These are phyloP conservation scores for Tetraselmis chui DNA, from an alignment of 139 green algal genomes.

Conservation along the genomic window DNA sequence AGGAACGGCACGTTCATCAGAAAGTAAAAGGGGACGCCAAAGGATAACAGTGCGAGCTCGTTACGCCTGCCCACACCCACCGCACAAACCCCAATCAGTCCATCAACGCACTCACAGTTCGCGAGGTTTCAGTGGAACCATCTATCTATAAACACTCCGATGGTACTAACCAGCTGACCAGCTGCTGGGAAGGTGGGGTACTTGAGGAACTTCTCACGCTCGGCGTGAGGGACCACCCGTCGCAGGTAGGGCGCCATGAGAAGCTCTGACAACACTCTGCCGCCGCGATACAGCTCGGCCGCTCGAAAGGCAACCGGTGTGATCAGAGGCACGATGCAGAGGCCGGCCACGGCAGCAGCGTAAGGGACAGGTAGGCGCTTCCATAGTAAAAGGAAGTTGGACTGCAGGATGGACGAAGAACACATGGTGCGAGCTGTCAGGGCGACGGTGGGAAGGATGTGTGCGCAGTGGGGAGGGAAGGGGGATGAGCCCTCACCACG, in stretches of 20 bases:
- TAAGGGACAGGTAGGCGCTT: not conserved
- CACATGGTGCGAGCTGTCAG: not conserved
- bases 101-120: no score
- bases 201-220: not conserved
- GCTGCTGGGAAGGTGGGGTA: not conserved
- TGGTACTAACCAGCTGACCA: no score
- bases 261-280: not conserved
- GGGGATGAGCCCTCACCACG: not conserved
- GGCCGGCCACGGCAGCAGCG: not conserved
- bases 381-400: not conserved
- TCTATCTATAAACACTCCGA: no score
- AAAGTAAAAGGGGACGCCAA: not conserved
- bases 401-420: not conserved
- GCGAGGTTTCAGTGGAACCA: no score
- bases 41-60: not conserved
- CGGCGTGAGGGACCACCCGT: not conserved
- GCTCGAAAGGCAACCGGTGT: not conserved
- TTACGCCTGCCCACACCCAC: not conserved
- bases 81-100: no score
- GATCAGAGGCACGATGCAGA: not conserved
- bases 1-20: not conserved
- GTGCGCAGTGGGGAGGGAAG: not conserved
- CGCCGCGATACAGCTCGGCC: not conserved
- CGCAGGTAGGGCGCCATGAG: not conserved
- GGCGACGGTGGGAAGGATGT: not conserved